Evolutionary conservation across 345 rosid genomes (phyloP).

Genomic region (Heritiera fomes): DNA sequence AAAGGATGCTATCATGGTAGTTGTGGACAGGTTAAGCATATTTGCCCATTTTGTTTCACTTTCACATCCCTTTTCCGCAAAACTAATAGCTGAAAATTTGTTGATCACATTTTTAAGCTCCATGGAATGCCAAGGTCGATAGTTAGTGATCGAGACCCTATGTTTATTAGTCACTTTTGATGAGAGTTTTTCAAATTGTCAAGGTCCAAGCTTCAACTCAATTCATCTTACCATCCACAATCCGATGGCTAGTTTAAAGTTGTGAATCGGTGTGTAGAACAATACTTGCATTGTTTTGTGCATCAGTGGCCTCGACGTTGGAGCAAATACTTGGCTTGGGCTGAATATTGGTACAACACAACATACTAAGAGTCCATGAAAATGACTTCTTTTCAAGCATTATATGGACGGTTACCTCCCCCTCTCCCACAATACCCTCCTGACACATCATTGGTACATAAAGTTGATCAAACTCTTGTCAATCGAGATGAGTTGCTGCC

Average conservation of each 20-base stretch:
- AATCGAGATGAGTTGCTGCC: neutral
- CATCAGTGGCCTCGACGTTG: neutral
- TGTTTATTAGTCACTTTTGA: conserved; percentile 10
- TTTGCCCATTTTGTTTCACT: conserved; percentile 1
- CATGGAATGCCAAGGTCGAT: neutral
- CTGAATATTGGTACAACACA: conserved; percentile 13
- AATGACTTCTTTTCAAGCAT: conserved; percentile 9
- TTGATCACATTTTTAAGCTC: neutral
- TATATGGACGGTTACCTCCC: neutral
- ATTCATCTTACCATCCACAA: neutral
- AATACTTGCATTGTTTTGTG: neutral
- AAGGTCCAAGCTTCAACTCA: neutral
- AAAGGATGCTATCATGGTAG: neutral
- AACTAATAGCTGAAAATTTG: conserved; percentile 1
- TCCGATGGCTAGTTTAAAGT: neutral
- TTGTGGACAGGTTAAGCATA: conserved; percentile 17
- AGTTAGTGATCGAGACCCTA: neutral
- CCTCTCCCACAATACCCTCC: neutral
- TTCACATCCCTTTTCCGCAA: neutral
- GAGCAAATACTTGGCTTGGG: neutral
- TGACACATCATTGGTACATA: neutral
- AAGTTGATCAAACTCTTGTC: neutral
- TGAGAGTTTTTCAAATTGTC: neutral
- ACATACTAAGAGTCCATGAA: neutral
- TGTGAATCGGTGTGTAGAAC: neutral